phyloP scores from a whole-genome alignment of 495 filamentous ascomycete genomes.

The Corynascus novoguineensis region DNA sequence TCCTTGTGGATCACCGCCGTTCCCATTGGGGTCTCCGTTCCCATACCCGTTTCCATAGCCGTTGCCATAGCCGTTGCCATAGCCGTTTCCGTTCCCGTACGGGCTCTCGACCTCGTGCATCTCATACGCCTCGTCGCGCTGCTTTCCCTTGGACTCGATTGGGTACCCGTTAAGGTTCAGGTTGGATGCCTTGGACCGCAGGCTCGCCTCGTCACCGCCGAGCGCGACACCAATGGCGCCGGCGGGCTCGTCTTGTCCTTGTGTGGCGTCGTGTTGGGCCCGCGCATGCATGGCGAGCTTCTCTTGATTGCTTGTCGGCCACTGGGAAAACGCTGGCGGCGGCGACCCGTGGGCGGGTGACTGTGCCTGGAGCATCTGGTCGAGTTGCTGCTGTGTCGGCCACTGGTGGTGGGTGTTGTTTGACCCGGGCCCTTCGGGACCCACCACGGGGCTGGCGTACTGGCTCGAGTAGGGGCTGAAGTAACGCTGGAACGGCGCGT shows the following conservation, averaged over 20 bases:
- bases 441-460: conserved; percentile 43
- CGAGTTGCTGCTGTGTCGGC: conserved; percentile 25
- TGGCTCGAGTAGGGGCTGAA: conserved; percentile 45
- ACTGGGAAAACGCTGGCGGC: conserved; percentile 29
- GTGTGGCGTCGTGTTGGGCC: conserved; percentile 22
- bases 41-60: no score
- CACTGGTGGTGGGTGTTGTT: conserved; percentile 22
- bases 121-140: conserved; percentile 29
- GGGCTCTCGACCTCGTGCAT: conserved; percentile 32
- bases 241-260: conserved; percentile 27
- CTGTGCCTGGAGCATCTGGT: conserved; percentile 19
- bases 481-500: conserved; percentile 39
- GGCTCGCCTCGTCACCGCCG: conserved; percentile 29
- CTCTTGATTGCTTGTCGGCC: conserved; percentile 29
- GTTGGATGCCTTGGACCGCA: conserved; percentile 26
- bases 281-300: conserved; percentile 25
- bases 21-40: no score
- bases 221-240: conserved; percentile 33
- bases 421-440: conserved; percentile 34
- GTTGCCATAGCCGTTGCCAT: background rate
- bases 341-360: conserved; percentile 19
- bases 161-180: conserved; percentile 18
- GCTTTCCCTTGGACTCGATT: conserved; percentile 30
- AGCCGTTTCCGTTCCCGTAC: conserved; percentile 12
- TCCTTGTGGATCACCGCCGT: background rate